Percentiles rank a stretch among this genome's conserved stretches.
Evolutionary conservation across 1,284 basidiomycete genomes (phyloP).

Genomic region (Melampsora abietis-canadensis): DNA sequence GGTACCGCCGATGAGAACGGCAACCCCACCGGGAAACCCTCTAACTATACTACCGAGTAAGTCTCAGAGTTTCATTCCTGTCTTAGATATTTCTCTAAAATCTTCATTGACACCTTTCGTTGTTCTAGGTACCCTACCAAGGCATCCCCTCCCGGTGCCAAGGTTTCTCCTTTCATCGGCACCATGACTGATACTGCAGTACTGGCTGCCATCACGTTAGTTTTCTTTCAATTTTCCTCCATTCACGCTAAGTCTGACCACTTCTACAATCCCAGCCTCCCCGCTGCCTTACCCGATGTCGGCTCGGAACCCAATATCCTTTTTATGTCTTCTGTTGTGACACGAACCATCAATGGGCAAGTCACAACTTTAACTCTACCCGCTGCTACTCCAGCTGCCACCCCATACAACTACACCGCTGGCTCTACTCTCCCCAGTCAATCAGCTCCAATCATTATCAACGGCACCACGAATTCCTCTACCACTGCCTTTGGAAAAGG

Average conservation of each 20-base stretch:
- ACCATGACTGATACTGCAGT: conserved; percentile 10
- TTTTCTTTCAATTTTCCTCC: background rate
- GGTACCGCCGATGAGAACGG: conserved; percentile 45
- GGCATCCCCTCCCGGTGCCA: conserved; percentile 14
- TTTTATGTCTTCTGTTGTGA: conserved; percentile 14
- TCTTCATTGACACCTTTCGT: background rate
- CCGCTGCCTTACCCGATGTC: conserved; percentile 17
- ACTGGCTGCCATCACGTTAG: conserved; percentile 37
- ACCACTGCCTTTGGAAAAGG: too few relatives aligned
- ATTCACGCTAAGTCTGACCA: background rate
- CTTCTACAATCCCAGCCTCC: conserved; percentile 8
- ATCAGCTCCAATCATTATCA: background rate
- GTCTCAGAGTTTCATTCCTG: background rate
- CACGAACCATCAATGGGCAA: conserved; percentile 8
- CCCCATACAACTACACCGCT: conserved; percentile 17
- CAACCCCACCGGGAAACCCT: conserved; percentile 6
- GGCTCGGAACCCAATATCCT: conserved; percentile 18
- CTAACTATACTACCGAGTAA: conserved; percentile 39
- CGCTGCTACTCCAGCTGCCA: conserved; percentile 18
- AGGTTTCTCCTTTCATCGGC: conserved; percentile 33
- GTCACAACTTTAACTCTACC: conserved; percentile 8
- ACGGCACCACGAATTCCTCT: background rate
- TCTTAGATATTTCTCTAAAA: background rate
- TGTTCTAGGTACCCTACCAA: conserved; percentile 12
- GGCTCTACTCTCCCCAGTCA: conserved; percentile 36